Percentiles rank a stretch among this genome's conserved stretches.
These are phyloP conservation scores for Ehretia macrophylla DNA, from an alignment of 257 asterid genomes.

Conservation along the genomic window DNA sequence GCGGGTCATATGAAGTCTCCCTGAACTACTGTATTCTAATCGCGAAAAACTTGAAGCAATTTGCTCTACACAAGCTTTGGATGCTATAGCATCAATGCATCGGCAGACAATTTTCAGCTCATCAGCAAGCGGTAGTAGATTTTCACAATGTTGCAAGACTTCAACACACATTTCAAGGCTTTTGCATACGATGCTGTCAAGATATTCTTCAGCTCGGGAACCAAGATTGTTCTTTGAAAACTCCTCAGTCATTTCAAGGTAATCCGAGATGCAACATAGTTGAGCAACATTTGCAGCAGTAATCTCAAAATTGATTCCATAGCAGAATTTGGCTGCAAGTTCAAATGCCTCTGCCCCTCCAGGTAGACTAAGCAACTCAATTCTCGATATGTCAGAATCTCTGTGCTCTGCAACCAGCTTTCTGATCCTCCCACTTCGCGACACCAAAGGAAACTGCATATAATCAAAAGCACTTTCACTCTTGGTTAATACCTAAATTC, in stretches of 20 bases:
- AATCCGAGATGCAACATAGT: slow-evolving; percentile 68
- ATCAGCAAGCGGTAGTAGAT: slow-evolving; percentile 81
- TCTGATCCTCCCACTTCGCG: slow-evolving; percentile 82
- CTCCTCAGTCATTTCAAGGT: slow-evolving; percentile 89
- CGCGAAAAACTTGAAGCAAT: slow-evolving; percentile 91
- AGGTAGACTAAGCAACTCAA: slow-evolving; percentile 76
- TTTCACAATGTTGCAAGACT: slow-evolving; percentile 73
- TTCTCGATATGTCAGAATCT: slow-evolving; percentile 53
- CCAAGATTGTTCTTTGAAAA: slow-evolving; percentile 70
- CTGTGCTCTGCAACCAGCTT: slow-evolving; percentile 74
- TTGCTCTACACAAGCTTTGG: slow-evolving; percentile 90
- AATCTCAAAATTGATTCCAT: slow-evolving; percentile 87
- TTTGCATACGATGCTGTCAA: slow-evolving; percentile 63
- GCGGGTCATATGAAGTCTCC: slow-evolving; percentile 81
- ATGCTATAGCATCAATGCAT: slow-evolving; percentile 83
- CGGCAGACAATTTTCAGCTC: slow-evolving; percentile 56
- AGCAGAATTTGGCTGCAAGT: slow-evolving; percentile 89
- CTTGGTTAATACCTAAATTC: too few species aligned
- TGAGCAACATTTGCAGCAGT: slow-evolving; percentile 75
- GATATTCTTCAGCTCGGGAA: slow-evolving; percentile 77
- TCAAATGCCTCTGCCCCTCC: slow-evolving; percentile 86
- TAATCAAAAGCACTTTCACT: not conserved
- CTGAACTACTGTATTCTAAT: slow-evolving; percentile 81
- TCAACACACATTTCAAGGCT: slow-evolving; percentile 76
- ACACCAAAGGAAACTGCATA: slow-evolving; percentile 88